A percentile compares a stretch with the other conserved stretches of the same genome.
Conservation (phyloP, 2,329 filamentous ascomycete species). For the Stagonosporopsis rhizophila region DNA sequence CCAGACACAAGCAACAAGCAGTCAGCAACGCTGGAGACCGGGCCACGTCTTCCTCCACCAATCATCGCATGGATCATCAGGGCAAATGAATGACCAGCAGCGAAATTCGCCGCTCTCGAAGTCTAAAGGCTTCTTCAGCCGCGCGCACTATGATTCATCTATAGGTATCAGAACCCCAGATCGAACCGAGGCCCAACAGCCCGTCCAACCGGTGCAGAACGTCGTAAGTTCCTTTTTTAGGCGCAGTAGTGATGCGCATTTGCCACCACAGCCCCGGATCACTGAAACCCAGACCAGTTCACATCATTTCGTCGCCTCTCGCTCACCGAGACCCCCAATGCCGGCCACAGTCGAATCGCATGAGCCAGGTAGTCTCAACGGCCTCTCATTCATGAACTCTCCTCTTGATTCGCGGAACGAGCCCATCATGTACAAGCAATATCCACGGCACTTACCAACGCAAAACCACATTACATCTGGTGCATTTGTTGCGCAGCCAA, state of each 20-base stretch:
- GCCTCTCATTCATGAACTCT: constrained; percentile 46
- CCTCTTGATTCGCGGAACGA: constrained; percentile 34
- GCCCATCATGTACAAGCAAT: constrained; percentile 15
- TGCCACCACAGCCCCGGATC: constrained; percentile 21
- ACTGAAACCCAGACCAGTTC: constrained; percentile 40
- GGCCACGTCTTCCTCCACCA: constrained; percentile 31
- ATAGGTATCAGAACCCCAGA: background rate
- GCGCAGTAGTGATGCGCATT: constrained; percentile 24
- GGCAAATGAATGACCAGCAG: background rate
- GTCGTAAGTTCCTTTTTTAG: constrained; percentile 53
- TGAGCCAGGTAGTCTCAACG: constrained; percentile 41
- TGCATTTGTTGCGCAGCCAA: constrained; percentile 25
- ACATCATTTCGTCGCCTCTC: constrained; percentile 38
- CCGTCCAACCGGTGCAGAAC: constrained; percentile 31
- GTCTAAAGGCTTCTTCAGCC: constrained; percentile 11
- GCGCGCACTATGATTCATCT: constrained; percentile 8
- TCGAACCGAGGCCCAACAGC: constrained; percentile 6
- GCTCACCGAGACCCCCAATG: constrained; percentile 27
- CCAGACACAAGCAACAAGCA: background rate
- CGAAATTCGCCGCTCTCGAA: background rate
- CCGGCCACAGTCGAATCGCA: constrained; percentile 20
- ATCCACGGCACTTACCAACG: background rate
- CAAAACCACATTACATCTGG: constrained; percentile 18
- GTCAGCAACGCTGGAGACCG: constrained; percentile 19
- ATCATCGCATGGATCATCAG: constrained; percentile 16